Conservation (phyloP, 148 eudicot genomes). For the Spergularia bocconei region DNA sequence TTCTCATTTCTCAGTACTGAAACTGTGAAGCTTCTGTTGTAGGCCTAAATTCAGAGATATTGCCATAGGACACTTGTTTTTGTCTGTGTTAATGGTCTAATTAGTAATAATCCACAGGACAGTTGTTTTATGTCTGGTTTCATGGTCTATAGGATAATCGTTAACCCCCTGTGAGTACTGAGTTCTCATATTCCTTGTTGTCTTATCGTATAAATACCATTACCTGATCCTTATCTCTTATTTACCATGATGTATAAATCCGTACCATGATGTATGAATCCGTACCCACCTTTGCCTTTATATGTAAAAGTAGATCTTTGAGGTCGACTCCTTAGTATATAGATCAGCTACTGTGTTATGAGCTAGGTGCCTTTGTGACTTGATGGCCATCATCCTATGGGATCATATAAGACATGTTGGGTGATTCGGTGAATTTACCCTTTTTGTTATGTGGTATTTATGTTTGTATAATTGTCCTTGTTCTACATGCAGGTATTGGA, state of each 20-base stretch:
- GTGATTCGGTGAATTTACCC: neutral
- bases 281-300: neutral
- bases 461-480: neutral
- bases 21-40: neutral
- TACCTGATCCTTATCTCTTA: neutral
- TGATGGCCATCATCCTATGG: neutral
- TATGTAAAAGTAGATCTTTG: no score
- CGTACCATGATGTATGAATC: neutral
- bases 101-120: neutral
- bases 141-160: neutral
- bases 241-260: neutral
- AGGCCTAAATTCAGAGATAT: neutral
- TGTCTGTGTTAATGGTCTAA: neutral
- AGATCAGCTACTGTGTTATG: neutral
- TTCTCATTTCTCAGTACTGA: no score
- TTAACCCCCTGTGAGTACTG: no score
- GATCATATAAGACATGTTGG: neutral
- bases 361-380: neutral
- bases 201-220: neutral
- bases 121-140: neutral
- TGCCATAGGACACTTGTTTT: neutral
- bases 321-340: no score
- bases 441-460: neutral
- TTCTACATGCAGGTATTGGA: constrained; percentile 62
- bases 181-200: neutral